Evolutionary conservation across 257 asterid species (phyloP), one percentile per base, ranked within the genome.

Genomic region (Cruciata laevipes): DNA sequence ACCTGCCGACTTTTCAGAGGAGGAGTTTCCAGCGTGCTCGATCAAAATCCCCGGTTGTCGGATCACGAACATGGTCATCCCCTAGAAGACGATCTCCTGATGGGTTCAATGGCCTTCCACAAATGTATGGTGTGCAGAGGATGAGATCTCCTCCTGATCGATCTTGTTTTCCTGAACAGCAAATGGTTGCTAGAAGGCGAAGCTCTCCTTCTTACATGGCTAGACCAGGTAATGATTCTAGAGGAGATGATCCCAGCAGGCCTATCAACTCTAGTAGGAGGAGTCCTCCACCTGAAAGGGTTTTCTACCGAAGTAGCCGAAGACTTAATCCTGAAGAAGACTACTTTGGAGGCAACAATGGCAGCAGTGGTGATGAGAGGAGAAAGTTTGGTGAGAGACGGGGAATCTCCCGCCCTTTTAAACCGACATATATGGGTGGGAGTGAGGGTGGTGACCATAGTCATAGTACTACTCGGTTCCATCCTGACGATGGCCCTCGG

Each of bases 101-200:
- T 51, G 82, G 80, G 38, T 75, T 72, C 47, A 72, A 68, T 47
- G 87, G 84, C 61, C 84, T 64, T 73, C 72, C 79, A 21, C 85
- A 86, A 53, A 53, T 83, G 69, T 87, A 80, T 65, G 79, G 88
- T 71, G 85, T 70, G 75, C 87, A 90, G 38, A 81, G 95, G 81
- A 79, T 81, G 81, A 83, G 96, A 65, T 87, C 98, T 69, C 89
- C 93, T 66, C 89, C 93, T n/a, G 90, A 82, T 10, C 88, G 84
- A 24, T 58, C 80, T 71, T 80, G 84, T 79, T 89, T 83, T 71
- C 85, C 82, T 32, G 93, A 92, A 23, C 90, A 85, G 68, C 51
- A 42, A 42, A 79, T 87, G 72, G 83, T 67, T 74, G 63, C 77
- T 66, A 75, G 95, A 79, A 89, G 96, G 75, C 90, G 90, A 27